These are phyloP conservation scores for Mycena pura DNA, from an alignment of 768 basidiomycete species.

Conservation along the genomic window DNA sequence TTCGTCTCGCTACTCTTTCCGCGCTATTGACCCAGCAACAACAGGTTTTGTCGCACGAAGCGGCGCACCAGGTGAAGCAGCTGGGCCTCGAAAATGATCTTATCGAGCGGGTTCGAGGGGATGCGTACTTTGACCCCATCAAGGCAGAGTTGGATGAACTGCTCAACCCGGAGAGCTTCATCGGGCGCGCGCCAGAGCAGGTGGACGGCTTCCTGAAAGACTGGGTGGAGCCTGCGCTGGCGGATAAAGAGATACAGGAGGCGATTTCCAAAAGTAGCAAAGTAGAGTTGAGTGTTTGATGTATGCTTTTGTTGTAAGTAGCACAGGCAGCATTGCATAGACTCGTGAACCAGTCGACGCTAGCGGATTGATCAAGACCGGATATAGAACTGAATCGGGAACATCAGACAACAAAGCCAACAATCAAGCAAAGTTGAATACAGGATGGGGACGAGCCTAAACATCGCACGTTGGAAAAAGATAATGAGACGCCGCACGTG, in stretches of 20 bases:
- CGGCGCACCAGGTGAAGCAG: slow-evolving; percentile 92
- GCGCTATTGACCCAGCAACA: background rate
- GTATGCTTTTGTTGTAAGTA: too few relatives aligned
- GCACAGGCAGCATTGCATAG: too few relatives aligned
- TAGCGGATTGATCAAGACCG: too few relatives aligned
- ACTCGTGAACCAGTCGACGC: too few relatives aligned
- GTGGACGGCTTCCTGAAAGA: slow-evolving; percentile 87
- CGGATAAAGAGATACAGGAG: slow-evolving; percentile 58
- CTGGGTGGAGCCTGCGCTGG: slow-evolving; percentile 87
- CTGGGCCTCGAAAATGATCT: slow-evolving; percentile 95
- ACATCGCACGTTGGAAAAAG: too few relatives aligned
- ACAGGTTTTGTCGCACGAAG: slow-evolving; percentile 92
- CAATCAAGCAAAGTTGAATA: too few relatives aligned
- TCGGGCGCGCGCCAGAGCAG: slow-evolving; percentile 95
- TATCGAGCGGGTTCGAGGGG: slow-evolving; percentile 81
- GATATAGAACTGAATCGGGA: too few relatives aligned
- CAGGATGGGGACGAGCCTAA: too few relatives aligned
- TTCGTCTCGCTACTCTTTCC: slow-evolving; percentile 4
- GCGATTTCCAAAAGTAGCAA: slow-evolving; percentile 58
- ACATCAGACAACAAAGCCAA: too few relatives aligned
- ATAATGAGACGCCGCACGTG: too few relatives aligned
- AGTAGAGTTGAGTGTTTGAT: slow-evolving; percentile 74
- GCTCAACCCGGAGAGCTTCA: slow-evolving; percentile 87
- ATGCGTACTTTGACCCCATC: slow-evolving; percentile 91
- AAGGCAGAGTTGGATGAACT: slow-evolving; percentile 77